Evolutionary conservation across 345 rosid genomes (phyloP).

Genomic region (Orychophragmus violaceus): DNA sequence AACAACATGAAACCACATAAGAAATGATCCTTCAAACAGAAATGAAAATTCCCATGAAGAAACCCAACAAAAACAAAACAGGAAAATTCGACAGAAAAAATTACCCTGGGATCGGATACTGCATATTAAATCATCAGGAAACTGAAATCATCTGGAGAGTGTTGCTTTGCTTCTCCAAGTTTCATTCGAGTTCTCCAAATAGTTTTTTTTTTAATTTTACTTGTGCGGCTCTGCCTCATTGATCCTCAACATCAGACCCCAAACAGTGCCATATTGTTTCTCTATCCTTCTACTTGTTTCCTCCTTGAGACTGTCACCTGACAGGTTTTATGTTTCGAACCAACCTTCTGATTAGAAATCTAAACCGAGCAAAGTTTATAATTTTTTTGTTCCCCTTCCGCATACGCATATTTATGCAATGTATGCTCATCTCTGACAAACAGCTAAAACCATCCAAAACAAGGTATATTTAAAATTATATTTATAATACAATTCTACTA

Average conservation of each 20-base stretch:
- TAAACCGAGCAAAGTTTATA: neutral
- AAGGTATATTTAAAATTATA: constrained; percentile 24
- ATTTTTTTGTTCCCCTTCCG: neutral
- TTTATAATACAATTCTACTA: no score
- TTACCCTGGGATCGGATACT: constrained; percentile 27
- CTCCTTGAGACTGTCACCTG: neutral
- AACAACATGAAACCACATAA: constrained; percentile 4
- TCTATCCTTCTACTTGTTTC: no score
- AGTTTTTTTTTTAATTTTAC: neutral
- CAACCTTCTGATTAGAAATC: neutral
- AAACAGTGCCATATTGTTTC: no score
- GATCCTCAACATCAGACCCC: neutral
- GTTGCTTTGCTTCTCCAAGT: neutral
- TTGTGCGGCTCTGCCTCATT: neutral
- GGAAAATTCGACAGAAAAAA: neutral
- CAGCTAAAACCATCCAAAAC: constrained; percentile 37
- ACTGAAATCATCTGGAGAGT: no score
- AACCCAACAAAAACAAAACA: no score
- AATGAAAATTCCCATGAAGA: neutral
- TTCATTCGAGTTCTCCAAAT: neutral
- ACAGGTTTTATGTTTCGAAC: neutral
- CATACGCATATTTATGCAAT: neutral
- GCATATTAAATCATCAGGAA: constrained; percentile 19
- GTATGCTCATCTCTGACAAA: constrained; percentile 33
- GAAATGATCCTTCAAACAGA: neutral